Percentiles rank a stretch among this genome's conserved stretches.
These are phyloP conservation scores for Sporothrix brasiliensis DNA, from an alignment of 2,329 filamentous ascomycete genomes.

Conservation along the genomic window DNA sequence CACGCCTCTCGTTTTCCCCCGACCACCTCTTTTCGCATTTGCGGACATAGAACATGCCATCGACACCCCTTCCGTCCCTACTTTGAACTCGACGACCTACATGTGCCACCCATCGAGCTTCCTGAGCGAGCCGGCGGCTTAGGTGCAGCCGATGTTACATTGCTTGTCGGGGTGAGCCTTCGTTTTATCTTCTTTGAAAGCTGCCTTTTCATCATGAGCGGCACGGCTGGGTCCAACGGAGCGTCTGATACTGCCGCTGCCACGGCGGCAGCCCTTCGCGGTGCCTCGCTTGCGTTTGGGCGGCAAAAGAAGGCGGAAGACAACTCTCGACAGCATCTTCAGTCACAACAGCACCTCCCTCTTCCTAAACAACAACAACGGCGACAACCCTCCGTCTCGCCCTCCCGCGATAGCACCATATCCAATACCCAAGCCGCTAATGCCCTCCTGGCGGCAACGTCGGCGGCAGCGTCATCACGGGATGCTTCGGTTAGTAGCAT, in stretches of 20 bases:
- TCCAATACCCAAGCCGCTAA: constrained; percentile 27
- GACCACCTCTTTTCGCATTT: background rate
- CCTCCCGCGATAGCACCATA: constrained; percentile 40
- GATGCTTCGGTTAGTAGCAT: background rate
- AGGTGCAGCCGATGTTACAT: background rate
- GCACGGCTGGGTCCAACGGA: constrained; percentile 8
- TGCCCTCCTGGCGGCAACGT: constrained; percentile 52
- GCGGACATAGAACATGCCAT: background rate
- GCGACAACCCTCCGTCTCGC: constrained; percentile 32
- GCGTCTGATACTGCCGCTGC: constrained; percentile 41
- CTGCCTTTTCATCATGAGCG: background rate
- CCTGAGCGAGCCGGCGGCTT: constrained; percentile 25
- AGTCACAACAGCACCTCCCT: background rate
- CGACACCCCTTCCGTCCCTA: background rate
- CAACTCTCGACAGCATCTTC: background rate
- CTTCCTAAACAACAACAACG: constrained; percentile 23
- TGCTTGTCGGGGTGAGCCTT: background rate
- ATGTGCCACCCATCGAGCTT: constrained; percentile 19
- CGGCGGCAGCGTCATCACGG: constrained; percentile 40
- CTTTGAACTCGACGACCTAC: constrained; percentile 11
- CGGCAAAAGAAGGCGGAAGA: constrained; percentile 38
- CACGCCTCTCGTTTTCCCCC: background rate
- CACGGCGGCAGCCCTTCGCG: constrained; percentile 48
- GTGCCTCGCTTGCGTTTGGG: constrained; percentile 60
- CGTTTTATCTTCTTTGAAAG: background rate